Percentiles rank a stretch among this genome's conserved stretches.
Evolutionary conservation across 768 basidiomycete genomes (phyloP).

Genomic region (Pseudohyphozyma bogoriensis): DNA sequence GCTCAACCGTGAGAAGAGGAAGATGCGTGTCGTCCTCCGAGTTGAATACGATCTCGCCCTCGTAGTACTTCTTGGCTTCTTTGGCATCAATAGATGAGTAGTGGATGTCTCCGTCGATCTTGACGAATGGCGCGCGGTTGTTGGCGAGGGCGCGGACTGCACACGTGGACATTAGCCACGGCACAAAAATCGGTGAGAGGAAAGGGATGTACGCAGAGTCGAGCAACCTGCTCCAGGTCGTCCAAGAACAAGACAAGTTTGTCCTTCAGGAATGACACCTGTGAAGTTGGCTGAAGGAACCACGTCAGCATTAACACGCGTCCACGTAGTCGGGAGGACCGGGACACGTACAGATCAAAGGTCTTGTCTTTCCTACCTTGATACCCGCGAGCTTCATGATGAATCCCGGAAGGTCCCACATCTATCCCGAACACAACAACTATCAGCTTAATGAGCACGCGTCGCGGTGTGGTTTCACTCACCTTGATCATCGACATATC

Average conservation of each 20-base stretch:
- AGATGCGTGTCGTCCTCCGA: conserved; percentile 66
- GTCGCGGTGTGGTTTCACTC: not conserved
- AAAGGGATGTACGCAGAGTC: conserved; percentile 36
- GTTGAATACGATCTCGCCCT: conserved; percentile 68
- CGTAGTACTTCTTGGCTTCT: conserved; percentile 43
- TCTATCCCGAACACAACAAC: not conserved
- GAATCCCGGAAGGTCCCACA: conserved; percentile 13
- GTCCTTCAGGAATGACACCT: conserved; percentile 40
- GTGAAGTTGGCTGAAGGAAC: conserved; percentile 42
- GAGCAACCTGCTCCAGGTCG: conserved; percentile 34
- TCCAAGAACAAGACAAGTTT: conserved; percentile 17
- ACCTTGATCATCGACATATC: conserved; percentile 4
- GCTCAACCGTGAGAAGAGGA: conserved; percentile 65
- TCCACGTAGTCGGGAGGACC: not conserved
- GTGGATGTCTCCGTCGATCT: conserved; percentile 42
- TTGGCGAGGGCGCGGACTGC: conserved; percentile 45
- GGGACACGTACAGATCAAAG: conserved; percentile 5
- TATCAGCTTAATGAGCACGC: not conserved
- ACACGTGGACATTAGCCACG: not conserved
- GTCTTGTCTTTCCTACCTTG: not conserved
- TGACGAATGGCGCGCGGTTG: conserved; percentile 38
- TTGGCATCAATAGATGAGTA: conserved; percentile 42
- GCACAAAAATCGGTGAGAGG: not conserved
- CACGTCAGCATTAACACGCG: not conserved
- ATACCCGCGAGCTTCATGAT: not conserved